Evolutionary conservation across 306 rosid species (phyloP), one percentile per base, ranked within the genome.

Genomic region (Vigna unguiculata): DNA sequence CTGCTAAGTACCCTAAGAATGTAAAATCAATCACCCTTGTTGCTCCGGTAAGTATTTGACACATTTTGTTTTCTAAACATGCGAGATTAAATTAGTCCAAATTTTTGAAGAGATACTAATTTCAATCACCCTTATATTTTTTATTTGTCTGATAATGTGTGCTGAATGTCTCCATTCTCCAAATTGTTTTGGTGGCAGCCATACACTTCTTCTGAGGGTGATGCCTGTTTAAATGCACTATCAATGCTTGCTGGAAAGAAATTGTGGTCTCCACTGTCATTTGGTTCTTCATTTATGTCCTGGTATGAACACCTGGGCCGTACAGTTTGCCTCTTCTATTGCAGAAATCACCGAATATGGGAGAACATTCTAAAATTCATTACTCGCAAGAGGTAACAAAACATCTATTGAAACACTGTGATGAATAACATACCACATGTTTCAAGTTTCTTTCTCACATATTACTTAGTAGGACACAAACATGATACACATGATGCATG

Each of bases 31-130:
- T 90, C 82, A 93, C 93, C 40, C 93, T 93, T 49, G 88, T 90
- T 48, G 97, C 96, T 16, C 97, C 98, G 28, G 98, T 93, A 86
- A 88, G 96, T 85, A n/a, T n/a, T n/a, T n/a, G n/a, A n/a, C n/a
- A n/a, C n/a, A n/a, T n/a, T n/a, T n/a, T n/a, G n/a, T n/a, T n/a
- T n/a, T n/a, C n/a, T n/a, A n/a, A n/a, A n/a, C n/a, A n/a, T n/a
- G n/a, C n/a, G n/a, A n/a, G n/a, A n/a, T n/a, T n/a, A n/a, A n/a
- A n/a, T n/a, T n/a, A n/a, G n/a, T n/a, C n/a, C n/a, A n/a, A n/a
- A n/a, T n/a, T n/a, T n/a, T n/a, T n/a, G n/a, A n/a, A n/a, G n/a
- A n/a, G n/a, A n/a, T n/a, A n/a, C n/a, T n/a, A n/a, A n/a, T n/a
- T n/a, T n/a, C n/a, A n/a, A n/a, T n/a, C n/a, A n/a, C 14, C 47